These are phyloP conservation scores for Salvia splendens DNA, from an alignment of 257 asterid species.

Conservation along the genomic window DNA sequence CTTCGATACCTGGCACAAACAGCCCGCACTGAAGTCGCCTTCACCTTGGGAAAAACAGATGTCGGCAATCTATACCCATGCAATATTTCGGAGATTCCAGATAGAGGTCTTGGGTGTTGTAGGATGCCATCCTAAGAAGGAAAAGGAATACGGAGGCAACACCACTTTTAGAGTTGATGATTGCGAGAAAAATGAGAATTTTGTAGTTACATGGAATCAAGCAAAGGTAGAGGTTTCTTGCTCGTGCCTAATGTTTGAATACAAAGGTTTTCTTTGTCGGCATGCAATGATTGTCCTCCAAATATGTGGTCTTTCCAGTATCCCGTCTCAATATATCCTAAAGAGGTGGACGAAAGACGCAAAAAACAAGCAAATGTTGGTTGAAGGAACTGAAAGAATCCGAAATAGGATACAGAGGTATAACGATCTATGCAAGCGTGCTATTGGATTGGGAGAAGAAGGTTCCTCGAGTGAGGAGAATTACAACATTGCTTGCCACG, in stretches of 20 bases:
- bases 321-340: slow-evolving; percentile 76
- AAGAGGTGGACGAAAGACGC: slow-evolving; percentile 99
- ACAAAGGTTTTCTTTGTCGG: slow-evolving; percentile 89
- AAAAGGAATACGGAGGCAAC: slow-evolving; percentile 56
- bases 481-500: slow-evolving; percentile 70
- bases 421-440: slow-evolving; percentile 86
- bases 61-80: slow-evolving; percentile 87
- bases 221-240: slow-evolving; percentile 74
- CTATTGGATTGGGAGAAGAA: slow-evolving; percentile 87
- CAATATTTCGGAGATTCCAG: slow-evolving; percentile 86
- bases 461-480: slow-evolving; percentile 81
- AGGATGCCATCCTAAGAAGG: slow-evolving; percentile 95
- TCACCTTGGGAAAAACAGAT: slow-evolving; percentile 99
- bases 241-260: slow-evolving; percentile 92
- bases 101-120: slow-evolving; percentile 95
- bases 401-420: slow-evolving; percentile 80
- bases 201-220: slow-evolving; percentile 78
- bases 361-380: slow-evolving; percentile 48
- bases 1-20: slow-evolving; percentile 95
- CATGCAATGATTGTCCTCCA: slow-evolving; percentile 95
- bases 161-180: slow-evolving; percentile 72
- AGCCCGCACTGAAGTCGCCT: slow-evolving; percentile 94
- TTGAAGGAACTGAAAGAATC: slow-evolving; percentile 64
- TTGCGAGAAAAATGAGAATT: slow-evolving; percentile 80
- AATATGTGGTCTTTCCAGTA: slow-evolving; percentile 86